These are phyloP conservation scores for Camptophora hylomeconis DNA, from an alignment of 2,329 filamentous ascomycete genomes.

Conservation along the genomic window DNA sequence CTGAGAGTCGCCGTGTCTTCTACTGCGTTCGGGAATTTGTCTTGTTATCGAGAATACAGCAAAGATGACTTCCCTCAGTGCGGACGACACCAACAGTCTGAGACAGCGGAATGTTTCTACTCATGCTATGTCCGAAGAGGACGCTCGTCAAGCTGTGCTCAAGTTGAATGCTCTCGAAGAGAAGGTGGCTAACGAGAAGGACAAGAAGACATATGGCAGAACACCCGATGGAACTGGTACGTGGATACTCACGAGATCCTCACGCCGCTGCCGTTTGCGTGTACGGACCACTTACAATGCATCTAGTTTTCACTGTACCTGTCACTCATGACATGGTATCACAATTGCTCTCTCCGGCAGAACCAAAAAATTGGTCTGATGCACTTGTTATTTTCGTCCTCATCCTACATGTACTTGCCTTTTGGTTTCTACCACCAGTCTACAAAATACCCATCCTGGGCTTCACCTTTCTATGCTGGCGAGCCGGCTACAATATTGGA, in stretches of 20 bases:
- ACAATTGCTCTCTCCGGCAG: constrained; percentile 82
- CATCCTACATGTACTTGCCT: constrained; percentile 56
- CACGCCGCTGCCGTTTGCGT: constrained; percentile 5
- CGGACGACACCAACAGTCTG: constrained; percentile 27
- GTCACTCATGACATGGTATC: constrained; percentile 98
- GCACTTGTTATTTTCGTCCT: constrained; percentile 66
- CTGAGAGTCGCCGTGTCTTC: constrained; percentile 23
- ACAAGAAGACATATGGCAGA: constrained; percentile 75
- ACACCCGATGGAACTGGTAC: constrained; percentile 82
- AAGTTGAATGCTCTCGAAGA: constrained; percentile 36
- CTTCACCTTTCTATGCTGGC: constrained; percentile 79
- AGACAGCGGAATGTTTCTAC: constrained; percentile 33
- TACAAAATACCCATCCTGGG: constrained; percentile 69
- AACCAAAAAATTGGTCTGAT: constrained; percentile 92
- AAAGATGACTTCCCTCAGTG: constrained; percentile 5
- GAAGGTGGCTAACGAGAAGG: constrained; percentile 32
- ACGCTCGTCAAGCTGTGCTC: constrained; percentile 35
- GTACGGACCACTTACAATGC: constrained; percentile 4
- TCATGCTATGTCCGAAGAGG: constrained; percentile 21
- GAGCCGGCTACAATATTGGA: constrained; percentile 81
- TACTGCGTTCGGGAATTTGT: too few species aligned
- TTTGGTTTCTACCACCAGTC: constrained; percentile 57
- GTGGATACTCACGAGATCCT: constrained; percentile 23
- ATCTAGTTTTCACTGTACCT: constrained; percentile 80
- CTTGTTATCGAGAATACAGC: constrained; percentile 1